Percentiles rank a stretch among this genome's conserved stretches.
Conservation (phyloP, 1,284 basidiomycete species). For the Serendipita sp. region DNA sequence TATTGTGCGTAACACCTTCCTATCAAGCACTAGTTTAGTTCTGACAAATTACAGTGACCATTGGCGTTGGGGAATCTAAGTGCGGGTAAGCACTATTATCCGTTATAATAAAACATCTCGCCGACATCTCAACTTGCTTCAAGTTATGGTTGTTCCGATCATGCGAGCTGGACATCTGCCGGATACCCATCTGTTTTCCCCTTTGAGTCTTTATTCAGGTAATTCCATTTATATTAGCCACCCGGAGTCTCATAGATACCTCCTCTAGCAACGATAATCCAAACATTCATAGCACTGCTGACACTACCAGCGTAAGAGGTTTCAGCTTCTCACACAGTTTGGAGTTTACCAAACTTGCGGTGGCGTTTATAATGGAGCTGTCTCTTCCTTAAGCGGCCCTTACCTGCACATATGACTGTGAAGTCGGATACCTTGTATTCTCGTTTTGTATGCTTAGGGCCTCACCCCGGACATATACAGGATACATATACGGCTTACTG, state of each 20-base stretch:
- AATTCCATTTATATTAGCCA: background rate
- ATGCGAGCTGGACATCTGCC: constrained; percentile 28
- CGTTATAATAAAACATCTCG: constrained; percentile 3
- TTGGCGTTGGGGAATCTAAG: constrained; percentile 27
- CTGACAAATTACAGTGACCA: constrained; percentile 20
- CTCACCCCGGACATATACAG: too few species aligned
- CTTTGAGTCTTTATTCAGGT: constrained; percentile 16
- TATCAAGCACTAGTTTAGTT: background rate
- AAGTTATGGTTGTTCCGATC: constrained; percentile 40
- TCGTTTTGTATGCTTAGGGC: too few species aligned
- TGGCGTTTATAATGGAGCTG: constrained; percentile 34
- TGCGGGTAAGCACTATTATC: constrained; percentile 24
- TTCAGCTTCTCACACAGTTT: constrained; percentile 32
- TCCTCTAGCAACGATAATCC: constrained; percentile 13
- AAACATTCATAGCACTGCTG: constrained; percentile 34
- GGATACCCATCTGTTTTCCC: constrained; percentile 30
- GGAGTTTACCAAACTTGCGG: constrained; percentile 36
- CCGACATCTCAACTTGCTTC: constrained; percentile 11
- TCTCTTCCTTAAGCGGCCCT: background rate
- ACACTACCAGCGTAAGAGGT: constrained; percentile 35
- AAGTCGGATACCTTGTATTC: too few species aligned
- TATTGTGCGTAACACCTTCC: background rate
- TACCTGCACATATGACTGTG: background rate
- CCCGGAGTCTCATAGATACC: background rate
- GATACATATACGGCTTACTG: too few species aligned